Percentiles rank a stretch among this genome's conserved stretches.
phyloP scores from a whole-genome alignment of 768 basidiomycete genomes.

The Udeniomyces megalosporus region DNA sequence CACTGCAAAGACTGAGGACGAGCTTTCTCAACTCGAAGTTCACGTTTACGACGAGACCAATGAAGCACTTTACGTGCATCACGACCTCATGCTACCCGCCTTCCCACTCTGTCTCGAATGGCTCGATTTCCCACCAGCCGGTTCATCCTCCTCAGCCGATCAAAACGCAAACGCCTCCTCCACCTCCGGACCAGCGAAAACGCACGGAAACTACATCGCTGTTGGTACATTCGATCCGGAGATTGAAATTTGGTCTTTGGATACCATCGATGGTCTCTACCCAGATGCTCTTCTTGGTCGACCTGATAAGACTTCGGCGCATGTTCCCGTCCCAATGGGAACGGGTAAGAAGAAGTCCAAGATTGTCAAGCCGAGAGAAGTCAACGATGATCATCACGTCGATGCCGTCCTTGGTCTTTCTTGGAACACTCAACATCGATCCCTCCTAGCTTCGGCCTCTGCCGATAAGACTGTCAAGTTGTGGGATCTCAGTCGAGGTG shows the following conservation, averaged over 20 bases:
- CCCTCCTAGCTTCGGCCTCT: conserved; percentile 75
- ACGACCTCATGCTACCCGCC: conserved; percentile 92
- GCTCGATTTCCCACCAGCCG: conserved; percentile 75
- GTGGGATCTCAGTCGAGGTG: conserved; percentile 72
- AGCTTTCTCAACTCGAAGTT: conserved; percentile 85
- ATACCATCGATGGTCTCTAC: conserved; percentile 83
- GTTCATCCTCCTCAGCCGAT: conserved; percentile 15
- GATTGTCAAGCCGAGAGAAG: conserved; percentile 30
- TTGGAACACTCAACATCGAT: conserved; percentile 82
- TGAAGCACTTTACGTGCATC: conserved; percentile 87
- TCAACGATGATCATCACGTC: conserved; percentile 60
- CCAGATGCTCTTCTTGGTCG: conserved; percentile 81
- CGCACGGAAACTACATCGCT: conserved; percentile 75
- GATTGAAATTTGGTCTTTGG: conserved; percentile 96
- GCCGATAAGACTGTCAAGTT: conserved; percentile 93
- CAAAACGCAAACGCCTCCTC: conserved; percentile 11
- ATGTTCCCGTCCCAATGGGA: conserved; percentile 45
- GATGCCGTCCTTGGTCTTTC: conserved; percentile 84
- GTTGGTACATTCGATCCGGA: conserved; percentile 95
- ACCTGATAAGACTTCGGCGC: conserved; percentile 64
- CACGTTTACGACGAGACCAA: conserved; percentile 77
- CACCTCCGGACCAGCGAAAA: conserved; percentile 22
- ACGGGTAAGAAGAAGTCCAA: conserved; percentile 37
- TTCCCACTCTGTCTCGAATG: conserved; percentile 98
- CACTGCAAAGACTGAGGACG: conserved; percentile 86